phyloP scores from a whole-genome alignment of 1,284 basidiomycete species.

The Leccinum pachyderme region DNA sequence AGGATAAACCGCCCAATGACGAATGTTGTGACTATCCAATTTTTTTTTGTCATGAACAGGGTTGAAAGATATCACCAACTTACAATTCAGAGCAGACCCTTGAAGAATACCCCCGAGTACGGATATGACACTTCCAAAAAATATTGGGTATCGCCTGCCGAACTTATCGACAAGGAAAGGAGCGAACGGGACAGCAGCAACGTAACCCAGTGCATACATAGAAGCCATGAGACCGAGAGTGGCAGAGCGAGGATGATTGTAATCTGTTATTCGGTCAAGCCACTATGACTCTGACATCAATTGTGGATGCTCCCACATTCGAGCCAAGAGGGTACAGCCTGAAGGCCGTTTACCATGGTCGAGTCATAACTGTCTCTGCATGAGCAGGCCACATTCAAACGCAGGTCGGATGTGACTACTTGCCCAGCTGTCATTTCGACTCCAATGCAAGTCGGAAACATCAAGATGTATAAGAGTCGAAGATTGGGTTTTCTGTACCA shows the following conservation, averaged over 20 bases:
- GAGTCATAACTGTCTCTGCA: background rate
- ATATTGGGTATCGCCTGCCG: background rate
- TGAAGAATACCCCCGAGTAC: background rate
- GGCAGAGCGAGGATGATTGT: background rate
- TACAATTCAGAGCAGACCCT: background rate
- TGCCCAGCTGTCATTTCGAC: background rate
- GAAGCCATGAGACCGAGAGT: background rate
- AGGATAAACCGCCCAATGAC: background rate
- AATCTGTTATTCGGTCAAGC: background rate
- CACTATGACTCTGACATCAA: background rate
- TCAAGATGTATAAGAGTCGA: background rate
- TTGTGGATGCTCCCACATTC: background rate
- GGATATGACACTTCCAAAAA: background rate
- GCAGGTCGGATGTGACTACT: background rate
- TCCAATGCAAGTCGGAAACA: background rate
- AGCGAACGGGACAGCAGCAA: background rate
- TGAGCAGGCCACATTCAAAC: background rate
- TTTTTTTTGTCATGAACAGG: background rate
- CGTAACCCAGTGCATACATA: background rate
- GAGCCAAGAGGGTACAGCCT: background rate
- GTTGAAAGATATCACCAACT: background rate
- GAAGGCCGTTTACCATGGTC: background rate
- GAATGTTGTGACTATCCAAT: background rate
- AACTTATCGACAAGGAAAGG: background rate
- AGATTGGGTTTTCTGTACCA: background rate